Percentiles rank a stretch among this genome's conserved stretches.
Conservation (phyloP, 495 filamentous ascomycete species). For the Darksidea phi region DNA sequence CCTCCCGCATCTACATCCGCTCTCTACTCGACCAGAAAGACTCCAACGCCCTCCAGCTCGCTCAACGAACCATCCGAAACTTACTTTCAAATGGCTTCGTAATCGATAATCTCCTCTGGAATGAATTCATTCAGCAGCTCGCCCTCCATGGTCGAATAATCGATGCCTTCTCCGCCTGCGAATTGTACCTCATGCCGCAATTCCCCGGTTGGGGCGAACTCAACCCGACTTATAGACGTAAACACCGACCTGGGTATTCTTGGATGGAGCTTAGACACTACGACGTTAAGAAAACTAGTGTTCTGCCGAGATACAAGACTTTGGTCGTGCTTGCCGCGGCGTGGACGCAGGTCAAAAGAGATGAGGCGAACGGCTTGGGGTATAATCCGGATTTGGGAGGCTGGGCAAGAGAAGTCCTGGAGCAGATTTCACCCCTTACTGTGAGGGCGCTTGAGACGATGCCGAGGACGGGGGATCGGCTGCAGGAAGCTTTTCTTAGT, state of each 20-base stretch:
- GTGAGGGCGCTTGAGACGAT: constrained; percentile 54
- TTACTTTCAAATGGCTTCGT: constrained; percentile 63
- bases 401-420: constrained; percentile 20
- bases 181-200: constrained; percentile 68
- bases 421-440: constrained; percentile 50
- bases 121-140: constrained; percentile 56
- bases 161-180: constrained; percentile 66
- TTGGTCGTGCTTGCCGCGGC: constrained; percentile 55
- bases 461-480: constrained; percentile 48
- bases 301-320: constrained; percentile 50
- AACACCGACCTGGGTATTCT: constrained; percentile 29
- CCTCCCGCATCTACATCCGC: constrained; percentile 61
- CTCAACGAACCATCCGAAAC: constrained; percentile 48
- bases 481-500: constrained; percentile 39
- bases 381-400: constrained; percentile 29
- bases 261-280: constrained; percentile 42
- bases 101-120: constrained; percentile 64
- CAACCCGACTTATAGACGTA: constrained; percentile 15
- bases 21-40: constrained; percentile 53
- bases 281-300: background rate
- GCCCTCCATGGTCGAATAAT: constrained; percentile 36
- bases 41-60: constrained; percentile 45
- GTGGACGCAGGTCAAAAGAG: constrained; percentile 47
- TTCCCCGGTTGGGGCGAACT: constrained; percentile 66
- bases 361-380: constrained; percentile 40